Evolutionary conservation across 192 early-diverging fungal species (phyloP), one percentile per base, ranked within the genome.

Genomic region (Dispira parvispora): DNA sequence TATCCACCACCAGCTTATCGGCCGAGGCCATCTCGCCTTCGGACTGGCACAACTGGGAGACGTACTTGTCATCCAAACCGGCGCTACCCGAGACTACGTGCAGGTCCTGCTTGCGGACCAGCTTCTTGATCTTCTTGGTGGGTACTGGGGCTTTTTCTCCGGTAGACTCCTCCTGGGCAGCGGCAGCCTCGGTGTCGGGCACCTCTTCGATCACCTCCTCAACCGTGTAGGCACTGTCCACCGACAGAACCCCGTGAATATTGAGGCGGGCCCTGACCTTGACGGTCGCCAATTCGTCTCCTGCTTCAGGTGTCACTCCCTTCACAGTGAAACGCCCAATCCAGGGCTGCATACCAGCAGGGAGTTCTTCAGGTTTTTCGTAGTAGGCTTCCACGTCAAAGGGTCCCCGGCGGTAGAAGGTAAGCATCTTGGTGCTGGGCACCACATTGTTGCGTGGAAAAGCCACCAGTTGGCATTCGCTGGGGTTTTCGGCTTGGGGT

Each of bases 241-340:
- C 73, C 46, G 75, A 71, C 69, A 91, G 71, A 63, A 91, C 71
- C 65, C 90, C 84, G 75, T 90, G 88, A 62, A 82, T 79, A 69
- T 94, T 90, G 64, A 98, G 78, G 62, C 81, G 79, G 38, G 87
- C 85, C 84, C 94, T 95, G 71, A 96, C 85, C 78, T 91, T 93
- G 77, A 98, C 71, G 46, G 86, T 87, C 49, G 89, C 79, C 64
- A 83, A 69, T 27, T 87, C 83, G 62, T 80, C 82, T 45, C 82
- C 79, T 6, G 67, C 71, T 62, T 68, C 66, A 55, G 86, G 77
- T 49, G 67, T 72, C 67, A 98, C 92, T 53, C 88, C 83, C 74
- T 86, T 87, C 72, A 98, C 71, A 43, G 80, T 82, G 79, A 87
- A 96, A 47, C 79, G 82, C 52, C 89, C 91, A 69, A 98, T 86